Conservation (phyloP, 2,329 filamentous ascomycete genomes). For the Proliferodiscus dingleyae region DNA sequence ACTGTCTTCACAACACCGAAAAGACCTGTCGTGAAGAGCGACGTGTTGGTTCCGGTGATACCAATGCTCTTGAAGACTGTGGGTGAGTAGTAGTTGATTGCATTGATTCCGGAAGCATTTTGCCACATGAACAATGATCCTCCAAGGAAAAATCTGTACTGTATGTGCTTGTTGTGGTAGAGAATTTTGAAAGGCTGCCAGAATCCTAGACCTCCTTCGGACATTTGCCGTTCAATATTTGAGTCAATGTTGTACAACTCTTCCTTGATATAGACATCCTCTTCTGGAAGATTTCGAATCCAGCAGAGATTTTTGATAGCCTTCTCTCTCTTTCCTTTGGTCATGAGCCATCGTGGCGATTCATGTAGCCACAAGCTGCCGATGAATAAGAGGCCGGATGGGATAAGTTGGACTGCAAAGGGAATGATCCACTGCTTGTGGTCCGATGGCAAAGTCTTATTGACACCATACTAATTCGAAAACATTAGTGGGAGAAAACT, state of each 20-base stretch:
- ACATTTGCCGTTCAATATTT: slow-evolving; percentile 59
- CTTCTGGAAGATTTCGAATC: slow-evolving; percentile 53
- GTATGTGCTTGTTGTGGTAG: slow-evolving; percentile 52
- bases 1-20: slow-evolving; percentile 31
- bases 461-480: slow-evolving; percentile 45
- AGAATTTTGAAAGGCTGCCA: slow-evolving; percentile 62
- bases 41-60: slow-evolving; percentile 34
- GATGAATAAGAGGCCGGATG: slow-evolving; percentile 55
- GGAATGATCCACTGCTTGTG: slow-evolving; percentile 60
- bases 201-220: slow-evolving; percentile 63
- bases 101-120: slow-evolving; percentile 17
- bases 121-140: slow-evolving; percentile 30
- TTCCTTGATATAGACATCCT: slow-evolving; percentile 49
- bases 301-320: slow-evolving; percentile 56
- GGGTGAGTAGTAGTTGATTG: slow-evolving; percentile 20
- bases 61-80: slow-evolving; percentile 29
- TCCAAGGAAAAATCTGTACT: slow-evolving; percentile 68
- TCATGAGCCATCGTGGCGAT: slow-evolving; percentile 66
- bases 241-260: slow-evolving; percentile 66
- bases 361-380: slow-evolving; percentile 58
- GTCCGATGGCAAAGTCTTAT: slow-evolving; percentile 40
- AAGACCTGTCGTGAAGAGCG: slow-evolving; percentile 39
- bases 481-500: slow-evolving; percentile 32
- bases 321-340: slow-evolving; percentile 53
- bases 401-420: slow-evolving; percentile 58